Conservation (phyloP, 164 flowering plant species). For the Vitis vinifera region DNA sequence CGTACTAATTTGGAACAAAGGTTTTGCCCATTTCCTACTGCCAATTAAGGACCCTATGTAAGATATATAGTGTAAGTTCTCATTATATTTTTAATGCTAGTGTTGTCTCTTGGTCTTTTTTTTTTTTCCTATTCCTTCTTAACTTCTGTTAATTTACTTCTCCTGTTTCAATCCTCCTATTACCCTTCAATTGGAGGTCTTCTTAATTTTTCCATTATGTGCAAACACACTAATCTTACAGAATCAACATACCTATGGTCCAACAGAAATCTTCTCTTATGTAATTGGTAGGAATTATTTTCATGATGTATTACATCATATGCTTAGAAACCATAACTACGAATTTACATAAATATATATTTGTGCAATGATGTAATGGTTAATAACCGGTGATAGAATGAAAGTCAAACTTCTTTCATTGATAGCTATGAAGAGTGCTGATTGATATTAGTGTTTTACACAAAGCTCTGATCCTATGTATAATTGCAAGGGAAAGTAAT, state of each 20-base stretch:
- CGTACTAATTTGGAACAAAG: neutral
- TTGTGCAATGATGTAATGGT: neutral
- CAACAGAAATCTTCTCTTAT: neutral
- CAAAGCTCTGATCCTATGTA: too few species aligned
- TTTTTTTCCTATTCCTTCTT: too few species aligned
- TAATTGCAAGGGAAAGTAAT: neutral
- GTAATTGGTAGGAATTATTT: neutral
- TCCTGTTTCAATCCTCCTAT: too few species aligned
- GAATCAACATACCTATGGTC: neutral
- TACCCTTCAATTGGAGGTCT: too few species aligned
- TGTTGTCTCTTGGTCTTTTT: too few species aligned
- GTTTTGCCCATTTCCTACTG: neutral
- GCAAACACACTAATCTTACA: too few species aligned
- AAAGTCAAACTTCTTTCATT: neutral
- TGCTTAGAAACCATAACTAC: neutral
- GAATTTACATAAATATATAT: neutral
- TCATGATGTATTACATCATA: neutral
- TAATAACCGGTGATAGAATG: neutral
- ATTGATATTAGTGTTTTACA: neutral
- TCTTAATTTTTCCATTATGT: too few species aligned
- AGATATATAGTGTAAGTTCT: too few species aligned
- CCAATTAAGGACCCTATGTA: neutral
- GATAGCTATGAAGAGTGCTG: neutral
- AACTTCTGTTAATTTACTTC: too few species aligned
- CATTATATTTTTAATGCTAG: too few species aligned